A percentile compares a stretch with the other conserved stretches of the same genome.
phyloP scores from a whole-genome alignment of 345 rosid genomes.

The Eucalyptus tenuipes region DNA sequence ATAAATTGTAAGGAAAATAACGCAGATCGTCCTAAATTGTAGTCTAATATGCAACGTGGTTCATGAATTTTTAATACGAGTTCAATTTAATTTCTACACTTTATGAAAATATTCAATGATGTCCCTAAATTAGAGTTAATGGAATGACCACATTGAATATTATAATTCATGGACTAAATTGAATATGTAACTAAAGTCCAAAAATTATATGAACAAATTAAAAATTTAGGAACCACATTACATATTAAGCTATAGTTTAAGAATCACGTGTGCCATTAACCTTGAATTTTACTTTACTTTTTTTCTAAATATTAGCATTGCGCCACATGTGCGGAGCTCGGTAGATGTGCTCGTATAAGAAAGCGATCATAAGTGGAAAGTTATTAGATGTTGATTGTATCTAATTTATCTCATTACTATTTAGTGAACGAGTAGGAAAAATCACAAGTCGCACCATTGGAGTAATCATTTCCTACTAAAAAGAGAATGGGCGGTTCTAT shows the following conservation, averaged over 20 bases:
- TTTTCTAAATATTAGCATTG: not conserved
- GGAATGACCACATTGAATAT: no score
- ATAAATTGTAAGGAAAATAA: no score
- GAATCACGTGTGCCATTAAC: no score
- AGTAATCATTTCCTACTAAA: not conserved
- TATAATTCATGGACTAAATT: no score
- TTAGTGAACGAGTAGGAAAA: not conserved
- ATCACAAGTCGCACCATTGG: accelerated
- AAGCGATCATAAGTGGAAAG: not conserved
- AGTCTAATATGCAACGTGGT: no score
- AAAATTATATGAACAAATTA: accelerated
- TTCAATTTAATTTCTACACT: accelerated
- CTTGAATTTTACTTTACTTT: no score
- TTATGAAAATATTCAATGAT: no score
- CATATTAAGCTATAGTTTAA: no score
- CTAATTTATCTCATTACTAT: not conserved
- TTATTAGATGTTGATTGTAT: not conserved
- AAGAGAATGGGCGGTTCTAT: not conserved
- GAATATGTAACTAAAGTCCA: no score
- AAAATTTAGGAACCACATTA: accelerated
- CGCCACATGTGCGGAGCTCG: not conserved
- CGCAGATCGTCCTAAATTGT: accelerated
- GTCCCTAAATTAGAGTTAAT: no score
- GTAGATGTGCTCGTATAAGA: not conserved
- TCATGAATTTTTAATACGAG: no score